Evolutionary conservation across 2,329 filamentous ascomycete species (phyloP), one percentile per base, ranked within the genome.

Genomic region (Fusarium transvaalense): DNA sequence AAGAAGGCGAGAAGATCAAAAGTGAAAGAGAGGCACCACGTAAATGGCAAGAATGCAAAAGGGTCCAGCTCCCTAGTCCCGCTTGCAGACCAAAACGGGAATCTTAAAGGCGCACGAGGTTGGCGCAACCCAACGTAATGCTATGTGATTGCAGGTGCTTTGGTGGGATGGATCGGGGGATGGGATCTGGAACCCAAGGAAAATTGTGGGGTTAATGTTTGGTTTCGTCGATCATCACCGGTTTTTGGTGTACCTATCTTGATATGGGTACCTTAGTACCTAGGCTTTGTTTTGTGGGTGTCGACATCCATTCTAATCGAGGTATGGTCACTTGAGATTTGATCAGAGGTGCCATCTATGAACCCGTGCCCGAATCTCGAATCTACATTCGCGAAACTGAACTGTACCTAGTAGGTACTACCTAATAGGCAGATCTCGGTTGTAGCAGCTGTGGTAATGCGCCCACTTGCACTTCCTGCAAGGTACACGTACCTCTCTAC

Each of bases 191-290:
- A 47, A 64, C 59, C 48, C 54, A 61, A 66, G 41, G 25, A 68
- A 68, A 68, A 68, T 56, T 57, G 65, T 68, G 66, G 66, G 65
- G 61, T 61, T 57, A 39, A 34, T 56, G 54, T 43, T 62, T 54
- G 66, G 65, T 54, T 57, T 69, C 23, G 65, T 66, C 52, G 66
- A 68, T 68, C 66, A 69, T 47, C 23, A 23, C 50, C 59, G 31
- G 21, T n/a, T 38, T 56, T 48, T 39, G 32, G 23, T n/a, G n/a
- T n/a, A n/a, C 31, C 37, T 37, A 10, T 23, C 17, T 64, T 61
- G 19, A 41, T 25, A 25, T 25, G 23, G 23, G 23, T 25, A 31
- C n/a, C n/a, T n/a, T n/a, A 43, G 48, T 58, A n/a, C n/a, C n/a
- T n/a, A 43, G 57, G 34, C 63, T 59, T 55, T 59, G 52, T 59